Conservation (phyloP, 257 asterid genomes). For the Verbascum thapsus region DNA sequence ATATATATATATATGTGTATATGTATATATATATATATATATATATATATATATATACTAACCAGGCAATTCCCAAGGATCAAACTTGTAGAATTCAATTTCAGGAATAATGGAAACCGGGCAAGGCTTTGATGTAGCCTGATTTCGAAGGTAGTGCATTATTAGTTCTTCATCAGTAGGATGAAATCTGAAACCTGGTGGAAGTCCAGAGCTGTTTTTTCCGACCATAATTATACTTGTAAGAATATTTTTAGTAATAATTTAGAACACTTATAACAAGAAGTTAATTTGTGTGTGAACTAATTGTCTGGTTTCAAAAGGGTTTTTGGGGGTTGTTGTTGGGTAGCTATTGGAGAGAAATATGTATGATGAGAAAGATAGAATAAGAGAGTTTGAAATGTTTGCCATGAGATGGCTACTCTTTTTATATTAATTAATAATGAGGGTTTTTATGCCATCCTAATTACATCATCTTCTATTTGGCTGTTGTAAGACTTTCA, state of each 20-base stretch:
- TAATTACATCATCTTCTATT: slow-evolving; percentile 39
- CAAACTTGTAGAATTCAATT: slow-evolving; percentile 83
- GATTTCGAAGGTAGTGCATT: slow-evolving; percentile 69
- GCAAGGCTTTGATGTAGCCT: slow-evolving; percentile 65
- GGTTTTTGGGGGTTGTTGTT: no score
- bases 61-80: slow-evolving; percentile 95
- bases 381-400: slow-evolving; percentile 54
- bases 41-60: slow-evolving; percentile 14
- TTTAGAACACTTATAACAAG: no score
- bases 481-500: slow-evolving; percentile 41
- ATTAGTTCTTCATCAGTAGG: slow-evolving; percentile 91
- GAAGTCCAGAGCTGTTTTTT: slow-evolving; percentile 53
- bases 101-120: slow-evolving; percentile 75
- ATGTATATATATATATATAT: no score
- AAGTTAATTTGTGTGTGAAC: no score
- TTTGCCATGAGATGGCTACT: slow-evolving; percentile 49
- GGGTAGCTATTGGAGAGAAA: no score
- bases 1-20: no score
- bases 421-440: slow-evolving; percentile 55
- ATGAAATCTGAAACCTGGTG: slow-evolving; percentile 91
- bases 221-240: slow-evolving; percentile 57
- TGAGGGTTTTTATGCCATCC: slow-evolving; percentile 47
- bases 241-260: background rate
- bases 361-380: no score
- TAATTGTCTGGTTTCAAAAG: no score